phyloP scores from a whole-genome alignment of 2,329 filamentous ascomycete genomes.

The Trichoderma cornu-damae region DNA sequence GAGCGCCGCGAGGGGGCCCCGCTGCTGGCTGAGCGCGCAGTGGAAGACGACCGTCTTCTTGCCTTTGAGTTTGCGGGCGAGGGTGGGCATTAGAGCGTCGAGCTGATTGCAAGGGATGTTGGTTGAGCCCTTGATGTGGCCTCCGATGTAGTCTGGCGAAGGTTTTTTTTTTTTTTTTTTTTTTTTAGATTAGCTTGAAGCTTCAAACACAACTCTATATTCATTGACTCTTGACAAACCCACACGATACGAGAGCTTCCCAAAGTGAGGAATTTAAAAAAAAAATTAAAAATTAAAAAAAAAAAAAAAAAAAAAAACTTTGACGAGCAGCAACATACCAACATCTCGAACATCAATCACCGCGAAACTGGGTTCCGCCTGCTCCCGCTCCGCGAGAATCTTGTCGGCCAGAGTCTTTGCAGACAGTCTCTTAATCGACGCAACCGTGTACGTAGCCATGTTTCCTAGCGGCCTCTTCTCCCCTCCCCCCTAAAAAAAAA shows the following conservation, averaged over 20 bases:
- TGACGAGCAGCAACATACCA: conserved; percentile 42
- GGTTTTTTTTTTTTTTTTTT: too few species aligned
- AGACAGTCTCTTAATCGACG: conserved; percentile 60
- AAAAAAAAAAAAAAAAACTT: neutral
- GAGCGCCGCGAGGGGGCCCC: conserved; percentile 79
- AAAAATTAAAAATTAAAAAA: neutral
- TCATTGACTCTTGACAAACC: too few species aligned
- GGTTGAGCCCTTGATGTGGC: conserved; percentile 73
- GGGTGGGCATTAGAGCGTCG: conserved; percentile 71
- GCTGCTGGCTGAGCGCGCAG: conserved; percentile 85
- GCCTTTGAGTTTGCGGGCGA: conserved; percentile 70
- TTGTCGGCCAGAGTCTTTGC: conserved; percentile 63
- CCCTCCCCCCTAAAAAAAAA: too few species aligned
- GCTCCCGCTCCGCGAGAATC: conserved; percentile 48
- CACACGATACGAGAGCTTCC: too few species aligned
- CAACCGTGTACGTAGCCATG: conserved; percentile 48
- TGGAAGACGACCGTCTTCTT: conserved; percentile 90
- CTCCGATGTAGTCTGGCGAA: conserved; percentile 87
- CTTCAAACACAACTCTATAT: too few species aligned
- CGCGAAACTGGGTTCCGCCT: conserved; percentile 50
- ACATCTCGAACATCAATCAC: conserved; percentile 87
- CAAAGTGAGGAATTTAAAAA: too few species aligned
- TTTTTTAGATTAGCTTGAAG: neutral
- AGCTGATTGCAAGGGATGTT: conserved; percentile 71
- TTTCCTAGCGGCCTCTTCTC: neutral